Conservation (phyloP, 225 moss, liverwort and hornwort genomes). For the Polytrichum formosum region DNA sequence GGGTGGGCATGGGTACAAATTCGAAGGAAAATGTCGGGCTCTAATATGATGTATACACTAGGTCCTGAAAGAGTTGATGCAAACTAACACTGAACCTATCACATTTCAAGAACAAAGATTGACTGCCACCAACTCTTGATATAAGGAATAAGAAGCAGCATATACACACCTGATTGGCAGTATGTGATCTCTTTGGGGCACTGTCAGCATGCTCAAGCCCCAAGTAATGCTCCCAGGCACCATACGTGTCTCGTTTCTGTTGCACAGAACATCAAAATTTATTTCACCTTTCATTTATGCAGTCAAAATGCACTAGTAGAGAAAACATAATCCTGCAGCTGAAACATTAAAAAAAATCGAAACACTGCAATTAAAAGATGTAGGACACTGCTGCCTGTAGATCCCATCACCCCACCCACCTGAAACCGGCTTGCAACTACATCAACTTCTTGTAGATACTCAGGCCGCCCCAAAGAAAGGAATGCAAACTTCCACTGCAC, state of each 20-base stretch:
- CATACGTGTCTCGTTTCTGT: conserved; percentile 91
- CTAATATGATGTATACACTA: too few relatives aligned
- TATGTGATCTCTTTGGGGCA: conserved; percentile 82
- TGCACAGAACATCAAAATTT: not conserved
- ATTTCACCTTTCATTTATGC: not conserved
- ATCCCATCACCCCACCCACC: conserved; percentile 39
- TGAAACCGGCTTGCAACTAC: conserved; percentile 85
- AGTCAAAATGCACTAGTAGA: not conserved
- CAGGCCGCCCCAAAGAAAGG: conserved; percentile 81
- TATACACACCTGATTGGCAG: conserved; percentile 69
- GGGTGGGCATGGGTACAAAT: too few relatives aligned
- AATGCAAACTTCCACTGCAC: conserved; percentile 97
- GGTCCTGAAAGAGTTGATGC: too few relatives aligned
- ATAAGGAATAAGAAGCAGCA: not conserved
- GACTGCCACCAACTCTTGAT: too few relatives aligned
- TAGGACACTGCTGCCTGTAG: not conserved
- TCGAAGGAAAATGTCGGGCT: too few relatives aligned
- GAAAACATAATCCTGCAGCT: not conserved
- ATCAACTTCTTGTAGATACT: conserved; percentile 91
- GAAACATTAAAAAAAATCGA: not conserved
- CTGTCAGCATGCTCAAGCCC: conserved; percentile 85
- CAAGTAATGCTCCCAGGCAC: conserved; percentile 94
- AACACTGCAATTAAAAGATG: not conserved
- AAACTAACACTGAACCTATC: too few relatives aligned
- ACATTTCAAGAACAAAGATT: too few relatives aligned